Evolutionary conservation across 805 yeast species (phyloP).

Genomic region (Zygoascus ofunaensis): DNA sequence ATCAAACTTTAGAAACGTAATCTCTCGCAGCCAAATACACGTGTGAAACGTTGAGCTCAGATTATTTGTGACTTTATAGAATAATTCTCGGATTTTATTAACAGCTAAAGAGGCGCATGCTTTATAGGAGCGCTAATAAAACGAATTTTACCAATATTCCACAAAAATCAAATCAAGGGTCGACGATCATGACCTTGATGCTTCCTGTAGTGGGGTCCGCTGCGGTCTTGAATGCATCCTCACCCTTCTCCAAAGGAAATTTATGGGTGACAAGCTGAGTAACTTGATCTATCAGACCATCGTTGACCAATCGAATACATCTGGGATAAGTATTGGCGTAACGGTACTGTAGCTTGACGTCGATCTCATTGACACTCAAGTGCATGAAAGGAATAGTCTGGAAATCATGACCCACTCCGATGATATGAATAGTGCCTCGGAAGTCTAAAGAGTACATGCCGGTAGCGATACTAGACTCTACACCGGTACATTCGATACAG

Average conservation of each 20-base stretch:
- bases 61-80: too few species aligned
- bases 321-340: constrained; percentile 51
- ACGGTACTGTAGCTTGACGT: constrained; percentile 43
- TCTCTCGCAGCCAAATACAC: too few species aligned
- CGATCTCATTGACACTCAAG: constrained; percentile 43
- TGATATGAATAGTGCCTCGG: constrained; percentile 39
- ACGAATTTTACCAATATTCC: too few species aligned
- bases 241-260: constrained; percentile 39
- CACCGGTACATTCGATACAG: constrained; percentile 48
- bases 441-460: constrained; percentile 40
- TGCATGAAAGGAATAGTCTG: constrained; percentile 49
- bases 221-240: constrained; percentile 35
- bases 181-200: constrained; percentile 41
- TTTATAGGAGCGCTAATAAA: too few species aligned
- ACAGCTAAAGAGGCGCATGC: too few species aligned
- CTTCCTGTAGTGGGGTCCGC: constrained; percentile 37
- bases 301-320: constrained; percentile 40
- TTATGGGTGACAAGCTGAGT: constrained; percentile 42
- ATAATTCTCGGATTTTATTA: too few species aligned
- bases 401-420: constrained; percentile 44
- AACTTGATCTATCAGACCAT: constrained; percentile 35
- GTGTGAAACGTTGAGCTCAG: too few species aligned
- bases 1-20: neutral
- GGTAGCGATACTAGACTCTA: constrained; percentile 39
- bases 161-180: too few species aligned